phyloP scores from a whole-genome alignment of 1,139 yeast genomes.

The Meyerozyma carpophila region DNA sequence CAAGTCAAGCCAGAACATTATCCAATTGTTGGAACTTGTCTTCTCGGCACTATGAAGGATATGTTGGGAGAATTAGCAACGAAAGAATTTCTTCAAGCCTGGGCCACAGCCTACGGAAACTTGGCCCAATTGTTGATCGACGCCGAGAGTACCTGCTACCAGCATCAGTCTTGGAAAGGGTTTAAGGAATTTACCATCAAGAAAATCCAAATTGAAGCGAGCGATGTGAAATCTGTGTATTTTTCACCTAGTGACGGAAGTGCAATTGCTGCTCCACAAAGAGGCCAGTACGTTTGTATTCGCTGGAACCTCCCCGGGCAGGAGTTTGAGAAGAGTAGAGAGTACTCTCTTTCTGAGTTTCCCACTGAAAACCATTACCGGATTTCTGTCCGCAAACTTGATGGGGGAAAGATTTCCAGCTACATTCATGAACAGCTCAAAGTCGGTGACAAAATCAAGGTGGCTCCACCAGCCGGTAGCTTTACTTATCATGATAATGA shows the following conservation, averaged over 20 bases:
- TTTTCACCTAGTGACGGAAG: conserved; percentile 44
- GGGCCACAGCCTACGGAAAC: conserved; percentile 61
- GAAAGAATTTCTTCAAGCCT: conserved; percentile 53
- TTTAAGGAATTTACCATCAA: conserved; percentile 49
- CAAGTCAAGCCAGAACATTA: conserved; percentile 60
- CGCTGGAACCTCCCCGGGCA: conserved; percentile 30
- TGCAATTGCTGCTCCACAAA: conserved; percentile 26
- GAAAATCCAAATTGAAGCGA: conserved; percentile 38
- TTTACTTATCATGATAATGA: conserved; percentile 31
- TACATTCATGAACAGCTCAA: conserved; percentile 44
- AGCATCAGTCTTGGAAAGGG: conserved; percentile 46
- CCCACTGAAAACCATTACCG: conserved; percentile 35
- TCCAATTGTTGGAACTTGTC: conserved; percentile 55
- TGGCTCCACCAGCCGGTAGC: conserved; percentile 60
- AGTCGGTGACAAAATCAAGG: conserved; percentile 44
- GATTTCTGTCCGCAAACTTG: conserved; percentile 49
- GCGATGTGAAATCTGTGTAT: conserved; percentile 47
- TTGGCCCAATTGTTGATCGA: conserved; percentile 58
- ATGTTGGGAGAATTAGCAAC: conserved; percentile 58
- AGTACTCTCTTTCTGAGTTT: conserved; percentile 44
- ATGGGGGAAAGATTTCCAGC: conserved; percentile 50
- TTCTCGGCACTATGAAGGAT: conserved; percentile 49
- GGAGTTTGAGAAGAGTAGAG: conserved; percentile 38
- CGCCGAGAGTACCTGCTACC: conserved; percentile 47
- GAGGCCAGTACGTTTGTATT: conserved; percentile 62